Evolutionary conservation across 1,284 basidiomycete species (phyloP), one percentile per base, ranked within the genome.

Genomic region (Ganoderma sinense): DNA sequence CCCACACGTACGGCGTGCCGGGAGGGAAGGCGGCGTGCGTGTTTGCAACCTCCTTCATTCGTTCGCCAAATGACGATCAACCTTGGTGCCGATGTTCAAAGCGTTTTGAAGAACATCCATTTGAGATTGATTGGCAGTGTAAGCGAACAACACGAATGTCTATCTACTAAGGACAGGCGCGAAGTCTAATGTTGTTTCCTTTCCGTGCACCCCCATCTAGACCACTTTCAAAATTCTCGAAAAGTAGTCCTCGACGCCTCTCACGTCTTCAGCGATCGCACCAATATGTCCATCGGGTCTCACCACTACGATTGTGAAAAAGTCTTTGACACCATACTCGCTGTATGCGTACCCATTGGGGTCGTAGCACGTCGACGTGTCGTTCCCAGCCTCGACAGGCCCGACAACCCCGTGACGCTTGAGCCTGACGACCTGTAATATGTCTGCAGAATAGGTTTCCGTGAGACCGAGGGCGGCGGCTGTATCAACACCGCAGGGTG

Each of bases 231-330:
- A 36, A n/a, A 73, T 65, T 11, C 53, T 62, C 13, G 71, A 53
- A 23, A 75, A 73, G 64, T 77, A 79, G 51, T 43, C 43, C 45
- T 69, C 43, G 10, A 76, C 41, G 5, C 70, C 74, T 13, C 65
- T 68, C 4, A 63, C 71, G 23, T 69, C 68, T 2, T 43, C 55
- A 23, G 69, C 78, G 33, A 73, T 66, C 13, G 74, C 77, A 4
- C 78, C 78, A 20, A 78, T 65, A 62, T 75, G 73, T 4, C 74
- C 75, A 65, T 79, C 78, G 20, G 78, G 78, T n/a, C 78, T 69
- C 11, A 79, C 74, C 36, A 76, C 71, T 1, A 75, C 68, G 2
- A 75, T 65, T 7, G 65, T 64, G 41, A 69, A 26, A n/a, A 60
- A 66, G 8, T 64, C 69, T n/a, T 31, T 66, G 6, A 75, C 63